Base-by-base conservation (phyloP, 164 flowering plant genomes). In the Annona cherimola region DNA sequence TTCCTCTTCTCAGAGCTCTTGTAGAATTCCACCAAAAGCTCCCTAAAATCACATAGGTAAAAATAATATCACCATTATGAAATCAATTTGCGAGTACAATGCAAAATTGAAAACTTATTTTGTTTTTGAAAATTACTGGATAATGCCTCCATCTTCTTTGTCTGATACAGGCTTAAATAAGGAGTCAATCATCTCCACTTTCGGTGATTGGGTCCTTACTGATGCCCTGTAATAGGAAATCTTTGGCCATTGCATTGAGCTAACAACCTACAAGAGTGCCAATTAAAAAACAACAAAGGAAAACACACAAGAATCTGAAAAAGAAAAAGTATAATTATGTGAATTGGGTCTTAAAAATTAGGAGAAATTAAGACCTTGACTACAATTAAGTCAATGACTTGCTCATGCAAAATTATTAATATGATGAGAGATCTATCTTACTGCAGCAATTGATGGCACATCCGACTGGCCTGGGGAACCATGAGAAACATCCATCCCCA, bases 401-500 rank as follows among this genome's bases (percentile, higher is more conserved):
- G 6, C 26, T 7, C 26, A 26, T 26, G 35, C 63, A 20, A 4
- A 62, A 64, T 14, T 40, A 40, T 64, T 4, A 8, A 5, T 40
- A 64, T 9, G 18, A 40, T 40, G 5, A 4, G 44, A 2, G 16
- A 2, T 61, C 72, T 41, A 63, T 66, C 12, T 73, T 89, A 94
- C 99, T 72, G 99, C 98, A 60, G 99, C 97, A 82, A 91, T 85
- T 3, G 99, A 92, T 42, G 99, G 99, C 5, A 89, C 75, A 75
- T 90, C 97, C 45, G 98, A 84, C 19, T 86, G 97, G 43, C 98
- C 96, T 60, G 98, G 97, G 40, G 97, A 91, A 26, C 98, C 99
- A 84, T 95, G 97, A 0, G 98, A 95, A 0, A 95, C 99, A 82
- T 93, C 98, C 98, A 95, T 95, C 1, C 99, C 99, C 76, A 95